phyloP scores from a whole-genome alignment of 2,329 filamentous ascomycete species.

The Aureobasidium leucospermi region DNA sequence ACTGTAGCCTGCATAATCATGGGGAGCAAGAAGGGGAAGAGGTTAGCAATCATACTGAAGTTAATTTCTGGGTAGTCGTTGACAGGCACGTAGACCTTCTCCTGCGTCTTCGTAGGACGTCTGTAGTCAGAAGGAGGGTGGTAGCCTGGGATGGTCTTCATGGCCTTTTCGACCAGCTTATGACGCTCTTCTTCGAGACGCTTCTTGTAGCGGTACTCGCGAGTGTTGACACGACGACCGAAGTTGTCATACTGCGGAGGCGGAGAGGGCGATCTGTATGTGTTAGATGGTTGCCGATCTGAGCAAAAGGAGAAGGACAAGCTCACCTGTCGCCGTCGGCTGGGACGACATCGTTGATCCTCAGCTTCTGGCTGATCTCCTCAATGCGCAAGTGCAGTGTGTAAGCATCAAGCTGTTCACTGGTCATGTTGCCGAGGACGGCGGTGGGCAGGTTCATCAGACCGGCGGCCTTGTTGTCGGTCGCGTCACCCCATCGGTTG shows the following conservation, averaged over 20 bases:
- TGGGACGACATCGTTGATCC: conserved; percentile 97
- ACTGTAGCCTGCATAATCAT: conserved; percentile 2
- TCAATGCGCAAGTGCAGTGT: conserved; percentile 94
- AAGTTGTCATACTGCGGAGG: conserved; percentile 98
- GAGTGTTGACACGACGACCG: conserved; percentile 96
- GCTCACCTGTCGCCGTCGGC: conserved; percentile 89
- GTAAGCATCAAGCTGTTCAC: conserved; percentile 95
- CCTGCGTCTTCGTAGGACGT: conserved; percentile 98
- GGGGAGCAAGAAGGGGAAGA: conserved; percentile 31
- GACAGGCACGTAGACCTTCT: conserved; percentile 99
- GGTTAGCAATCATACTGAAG: conserved; percentile 99
- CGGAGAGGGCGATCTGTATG: conserved; percentile 78
- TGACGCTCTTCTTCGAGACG: conserved; percentile 96
- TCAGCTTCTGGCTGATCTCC: conserved; percentile 97
- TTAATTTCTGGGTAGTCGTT: conserved; percentile 99
- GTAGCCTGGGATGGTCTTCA: conserved; percentile 99
- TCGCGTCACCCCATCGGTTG: conserved; percentile 95
- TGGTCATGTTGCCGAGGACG: conserved; percentile 96
- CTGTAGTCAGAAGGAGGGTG: conserved; percentile 97
- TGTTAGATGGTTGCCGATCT: neutral
- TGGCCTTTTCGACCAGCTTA: conserved; percentile 96
- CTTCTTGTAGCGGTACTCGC: conserved; percentile 98
- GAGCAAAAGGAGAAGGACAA: neutral
- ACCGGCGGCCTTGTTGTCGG: conserved; percentile 96
- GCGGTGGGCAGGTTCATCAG: conserved; percentile 95